phyloP scores from a whole-genome alignment of 208 protist species.

The Trichomonas gallinae region DNA sequence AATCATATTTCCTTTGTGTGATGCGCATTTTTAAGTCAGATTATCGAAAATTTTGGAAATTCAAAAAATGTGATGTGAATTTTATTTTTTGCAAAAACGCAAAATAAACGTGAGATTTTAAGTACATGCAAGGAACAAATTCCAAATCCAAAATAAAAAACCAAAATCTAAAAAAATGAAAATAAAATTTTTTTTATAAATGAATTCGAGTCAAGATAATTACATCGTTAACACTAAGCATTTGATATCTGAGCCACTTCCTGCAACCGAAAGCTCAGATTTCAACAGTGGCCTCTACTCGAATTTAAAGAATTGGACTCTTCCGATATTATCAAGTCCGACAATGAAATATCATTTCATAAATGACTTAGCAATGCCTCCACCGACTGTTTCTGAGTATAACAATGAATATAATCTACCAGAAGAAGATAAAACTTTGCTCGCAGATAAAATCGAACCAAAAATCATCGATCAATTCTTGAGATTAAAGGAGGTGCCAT shows the following conservation, averaged over 20 bases:
- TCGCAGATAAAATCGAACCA: not conserved
- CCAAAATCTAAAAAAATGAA: too few species aligned
- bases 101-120: too few species aligned
- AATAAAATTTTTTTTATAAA: too few species aligned
- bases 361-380: not conserved
- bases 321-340: not conserved
- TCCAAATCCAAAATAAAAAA: too few species aligned
- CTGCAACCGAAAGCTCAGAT: not conserved
- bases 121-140: too few species aligned
- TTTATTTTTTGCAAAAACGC: too few species aligned
- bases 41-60: too few species aligned
- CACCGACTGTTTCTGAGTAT: not conserved
- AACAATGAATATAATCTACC: not conserved
- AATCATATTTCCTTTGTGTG: too few species aligned
- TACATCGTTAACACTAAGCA: too few species aligned
- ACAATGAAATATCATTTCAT: not conserved
- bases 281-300: not conserved
- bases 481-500: not conserved
- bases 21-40: too few species aligned
- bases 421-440: not conserved
- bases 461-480: not conserved
- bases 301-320: not conserved
- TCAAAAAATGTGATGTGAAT: too few species aligned
- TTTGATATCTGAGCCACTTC: not conserved
- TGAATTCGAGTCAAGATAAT: too few species aligned